Evolutionary conservation across 2,329 filamentous ascomycete genomes (phyloP).

Genomic region (Exophiala viscosa): DNA sequence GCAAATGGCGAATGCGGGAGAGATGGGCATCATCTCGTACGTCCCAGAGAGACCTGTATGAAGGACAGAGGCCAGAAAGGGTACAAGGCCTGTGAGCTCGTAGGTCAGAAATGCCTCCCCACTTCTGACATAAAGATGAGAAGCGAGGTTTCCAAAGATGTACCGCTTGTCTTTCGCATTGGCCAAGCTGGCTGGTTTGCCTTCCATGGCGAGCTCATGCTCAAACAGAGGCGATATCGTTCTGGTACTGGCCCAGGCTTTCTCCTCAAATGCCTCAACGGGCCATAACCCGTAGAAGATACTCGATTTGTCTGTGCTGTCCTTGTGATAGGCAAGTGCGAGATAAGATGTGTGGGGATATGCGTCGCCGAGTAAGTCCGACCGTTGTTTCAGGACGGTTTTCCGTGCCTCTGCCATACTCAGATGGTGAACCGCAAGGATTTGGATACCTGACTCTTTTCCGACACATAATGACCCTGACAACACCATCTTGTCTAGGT

Average conservation of each 20-base stretch:
- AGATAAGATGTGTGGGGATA: constrained; percentile 9
- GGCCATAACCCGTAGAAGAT: constrained; percentile 37
- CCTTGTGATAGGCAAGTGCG: constrained; percentile 9
- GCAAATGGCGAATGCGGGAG: constrained; percentile 35
- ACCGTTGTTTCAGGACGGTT: constrained; percentile 27
- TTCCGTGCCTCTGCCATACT: constrained; percentile 25
- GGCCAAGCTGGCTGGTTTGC: constrained; percentile 25
- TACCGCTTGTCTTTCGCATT: constrained; percentile 5
- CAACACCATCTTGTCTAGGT: constrained; percentile 23
- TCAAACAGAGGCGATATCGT: constrained; percentile 41
- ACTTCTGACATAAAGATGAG: constrained; percentile 12
- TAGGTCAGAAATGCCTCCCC: constrained; percentile 34
- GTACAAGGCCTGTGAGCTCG: constrained; percentile 37
- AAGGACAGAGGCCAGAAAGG: constrained; percentile 7
- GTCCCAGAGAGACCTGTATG: constrained; percentile 5
- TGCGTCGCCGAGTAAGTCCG: constrained; percentile 24
- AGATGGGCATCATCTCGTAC: constrained; percentile 17
- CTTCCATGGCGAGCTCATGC: constrained; percentile 27
- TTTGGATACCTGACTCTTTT: constrained; percentile 8
- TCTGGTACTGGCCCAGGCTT: constrained; percentile 31
- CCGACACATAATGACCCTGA: constrained; percentile 10
- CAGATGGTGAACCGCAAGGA: constrained; percentile 24
- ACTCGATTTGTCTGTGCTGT: constrained; percentile 21
- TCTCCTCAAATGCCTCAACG: constrained; percentile 27
- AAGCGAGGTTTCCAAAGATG: constrained; percentile 12